Evolutionary conservation across 176 grass and related monocot species (phyloP).

Genomic region (Panicum miliaceum): DNA sequence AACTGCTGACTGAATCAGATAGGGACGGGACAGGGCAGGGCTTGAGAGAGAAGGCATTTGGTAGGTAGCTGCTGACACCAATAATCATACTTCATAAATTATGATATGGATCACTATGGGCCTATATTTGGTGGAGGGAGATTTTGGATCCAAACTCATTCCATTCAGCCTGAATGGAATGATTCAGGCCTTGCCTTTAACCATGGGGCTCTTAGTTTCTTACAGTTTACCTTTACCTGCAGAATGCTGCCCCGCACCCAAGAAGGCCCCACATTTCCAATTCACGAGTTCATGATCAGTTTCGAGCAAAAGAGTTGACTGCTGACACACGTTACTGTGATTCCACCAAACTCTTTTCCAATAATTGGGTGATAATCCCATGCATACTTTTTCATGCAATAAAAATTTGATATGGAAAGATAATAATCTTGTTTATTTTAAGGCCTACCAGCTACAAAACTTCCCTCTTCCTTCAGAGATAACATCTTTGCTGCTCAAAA

Average conservation of each 20-base stretch:
- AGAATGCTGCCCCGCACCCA: background rate
- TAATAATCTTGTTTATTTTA: slow-evolving; percentile 16
- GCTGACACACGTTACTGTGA: background rate
- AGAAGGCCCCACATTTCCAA: background rate
- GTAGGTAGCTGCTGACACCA: background rate
- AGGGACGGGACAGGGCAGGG: slow-evolving; percentile 1
- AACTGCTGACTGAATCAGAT: slow-evolving; percentile 44
- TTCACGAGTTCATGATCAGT: background rate
- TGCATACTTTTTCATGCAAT: background rate
- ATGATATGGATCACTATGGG: background rate
- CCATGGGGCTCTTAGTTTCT: background rate
- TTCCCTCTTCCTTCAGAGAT: background rate
- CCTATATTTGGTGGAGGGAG: background rate
- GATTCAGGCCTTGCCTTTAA: too few relatives aligned
- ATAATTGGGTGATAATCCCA: background rate
- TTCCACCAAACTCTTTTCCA: background rate
- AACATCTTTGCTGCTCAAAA: slow-evolving; percentile 1
- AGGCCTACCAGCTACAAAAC: background rate
- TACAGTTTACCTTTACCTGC: background rate
- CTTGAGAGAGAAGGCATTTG: slow-evolving; percentile 20
- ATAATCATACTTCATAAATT: background rate
- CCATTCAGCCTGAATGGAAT: too few relatives aligned
- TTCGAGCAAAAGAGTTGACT: background rate
- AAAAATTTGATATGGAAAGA: slow-evolving; percentile 38
- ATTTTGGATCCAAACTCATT: background rate